Conservation (phyloP, 2,329 filamentous ascomycete genomes). For the Fusarium pseudonygamai region DNA sequence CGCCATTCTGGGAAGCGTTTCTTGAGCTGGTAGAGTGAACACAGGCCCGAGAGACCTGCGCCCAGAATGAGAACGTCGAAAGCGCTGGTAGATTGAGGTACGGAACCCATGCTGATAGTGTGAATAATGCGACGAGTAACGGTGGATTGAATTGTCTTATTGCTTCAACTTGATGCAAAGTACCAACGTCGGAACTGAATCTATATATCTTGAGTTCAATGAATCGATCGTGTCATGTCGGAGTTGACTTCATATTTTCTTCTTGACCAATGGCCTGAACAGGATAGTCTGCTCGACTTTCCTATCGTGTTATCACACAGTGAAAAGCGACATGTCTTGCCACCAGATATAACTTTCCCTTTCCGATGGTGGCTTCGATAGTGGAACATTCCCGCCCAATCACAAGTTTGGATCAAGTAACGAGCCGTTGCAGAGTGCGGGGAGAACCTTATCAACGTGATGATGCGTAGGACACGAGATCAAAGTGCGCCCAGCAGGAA, state of each 20-base stretch:
- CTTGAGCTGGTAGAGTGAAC: constrained; percentile 51
- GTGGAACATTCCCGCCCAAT: background rate
- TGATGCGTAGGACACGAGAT: background rate
- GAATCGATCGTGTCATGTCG: background rate
- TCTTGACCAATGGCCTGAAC: background rate
- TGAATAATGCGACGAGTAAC: background rate
- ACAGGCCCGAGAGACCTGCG: constrained; percentile 51
- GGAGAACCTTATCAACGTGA: background rate
- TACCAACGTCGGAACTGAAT: background rate
- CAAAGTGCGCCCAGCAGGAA: background rate
- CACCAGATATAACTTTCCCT: constrained; percentile 29
- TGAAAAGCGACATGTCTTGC: background rate
- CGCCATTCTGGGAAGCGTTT: constrained; percentile 41
- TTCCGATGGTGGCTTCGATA: background rate
- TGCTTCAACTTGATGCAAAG: background rate
- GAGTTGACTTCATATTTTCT: background rate
- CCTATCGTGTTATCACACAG: background rate
- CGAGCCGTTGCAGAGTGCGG: background rate
- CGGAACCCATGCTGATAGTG: constrained; percentile 22
- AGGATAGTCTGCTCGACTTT: background rate
- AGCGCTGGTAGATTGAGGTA: constrained; percentile 1
- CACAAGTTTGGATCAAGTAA: background rate
- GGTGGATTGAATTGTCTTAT: accelerated
- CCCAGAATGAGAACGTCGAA: constrained; percentile 38
- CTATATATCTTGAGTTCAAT: background rate